Evolutionary conservation across 345 rosid genomes (phyloP).

Genomic region (Aethionema arabicum): DNA sequence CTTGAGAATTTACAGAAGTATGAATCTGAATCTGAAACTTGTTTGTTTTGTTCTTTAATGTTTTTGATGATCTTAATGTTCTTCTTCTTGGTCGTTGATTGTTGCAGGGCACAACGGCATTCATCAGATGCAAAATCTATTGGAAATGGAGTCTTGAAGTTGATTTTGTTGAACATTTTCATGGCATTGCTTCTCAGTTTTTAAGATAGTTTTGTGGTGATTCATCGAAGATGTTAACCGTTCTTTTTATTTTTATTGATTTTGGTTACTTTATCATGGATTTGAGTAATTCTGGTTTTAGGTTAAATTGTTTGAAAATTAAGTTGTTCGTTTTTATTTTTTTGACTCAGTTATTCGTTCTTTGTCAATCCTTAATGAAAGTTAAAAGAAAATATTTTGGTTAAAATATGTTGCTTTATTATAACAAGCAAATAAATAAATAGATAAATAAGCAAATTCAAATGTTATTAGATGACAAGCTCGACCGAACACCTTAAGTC

Average conservation of each 20-base stretch:
- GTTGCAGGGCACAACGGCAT: conserved; percentile 41
- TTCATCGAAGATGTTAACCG: conserved; percentile 3
- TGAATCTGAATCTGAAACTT: conserved; percentile 16
- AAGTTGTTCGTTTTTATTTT: too few species aligned
- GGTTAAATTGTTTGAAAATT: conserved; percentile 17
- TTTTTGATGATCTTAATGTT: not conserved
- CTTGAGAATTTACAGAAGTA: conserved; percentile 65
- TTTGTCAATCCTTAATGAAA: not conserved
- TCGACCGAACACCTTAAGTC: too few species aligned
- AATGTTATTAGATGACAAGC: too few species aligned
- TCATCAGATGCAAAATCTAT: conserved; percentile 48
- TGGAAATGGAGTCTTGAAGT: conserved; percentile 32
- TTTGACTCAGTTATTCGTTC: not conserved
- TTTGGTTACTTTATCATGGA: conserved; percentile 1
- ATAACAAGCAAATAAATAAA: too few species aligned
- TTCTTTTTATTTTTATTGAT: not conserved
- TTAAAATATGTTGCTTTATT: too few species aligned
- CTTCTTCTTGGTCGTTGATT: conserved; percentile 18
- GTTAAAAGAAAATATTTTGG: too few species aligned
- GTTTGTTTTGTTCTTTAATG: not conserved
- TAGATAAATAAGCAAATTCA: too few species aligned
- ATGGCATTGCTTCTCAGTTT: conserved; percentile 32
- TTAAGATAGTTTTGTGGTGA: conserved; percentile 12
- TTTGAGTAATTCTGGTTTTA: conserved; percentile 7
- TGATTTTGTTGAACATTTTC: conserved; percentile 33